Evolutionary conservation across 2,329 filamentous ascomycete species (phyloP), one percentile per base, ranked within the genome.

Genomic region (Chaetomium olivaceum): DNA sequence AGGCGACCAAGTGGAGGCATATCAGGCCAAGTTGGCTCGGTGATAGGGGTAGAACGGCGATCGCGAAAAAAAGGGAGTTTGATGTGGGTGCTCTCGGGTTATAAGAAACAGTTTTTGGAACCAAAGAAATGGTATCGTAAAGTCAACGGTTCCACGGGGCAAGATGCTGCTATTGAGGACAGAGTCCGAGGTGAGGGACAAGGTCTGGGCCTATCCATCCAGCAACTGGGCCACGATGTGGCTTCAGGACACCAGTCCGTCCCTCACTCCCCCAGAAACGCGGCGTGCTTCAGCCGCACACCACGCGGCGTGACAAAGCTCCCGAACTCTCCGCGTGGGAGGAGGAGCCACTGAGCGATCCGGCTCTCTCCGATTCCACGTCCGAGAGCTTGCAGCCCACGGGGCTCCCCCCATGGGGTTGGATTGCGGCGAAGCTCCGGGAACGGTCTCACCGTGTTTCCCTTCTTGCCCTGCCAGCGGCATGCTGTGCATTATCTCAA

Each of bases 371-470:
- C 27, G 51, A 27, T 54, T 4, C 2, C 19, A 36, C 5, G 16
- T 54, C 23, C 52, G 19, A 33, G 19, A 36, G 16, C 51, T 54
- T 54, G 31, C 52, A 56, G 11, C 23, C 33, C 52, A 29, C 58
- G 56, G 46, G 36, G 36, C 56, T 58, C 56, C 36, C 56, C 36
- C 33, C 55, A 36, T 57, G 55, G 39, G 55, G 55, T 23, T 39
- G 33, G 33, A 29, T 54, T 43, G 55, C 7, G 21, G 21, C 55
- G 21, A 25, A 43, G 57, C n/a, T 43, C 43, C 19, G 57, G 56
- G 6, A 59, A 33, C 9, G 4, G 1, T 16, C 58, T 52, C 58
- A 21, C 48, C 58, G 58, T 27, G 29, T 52, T 52, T 61, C 58
- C 29, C 29, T 61, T 61, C 48, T 54, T 16, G 58, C 57, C 57